These are phyloP conservation scores for Platismatia glauca DNA, from an alignment of 495 filamentous ascomycete species.

Conservation along the genomic window DNA sequence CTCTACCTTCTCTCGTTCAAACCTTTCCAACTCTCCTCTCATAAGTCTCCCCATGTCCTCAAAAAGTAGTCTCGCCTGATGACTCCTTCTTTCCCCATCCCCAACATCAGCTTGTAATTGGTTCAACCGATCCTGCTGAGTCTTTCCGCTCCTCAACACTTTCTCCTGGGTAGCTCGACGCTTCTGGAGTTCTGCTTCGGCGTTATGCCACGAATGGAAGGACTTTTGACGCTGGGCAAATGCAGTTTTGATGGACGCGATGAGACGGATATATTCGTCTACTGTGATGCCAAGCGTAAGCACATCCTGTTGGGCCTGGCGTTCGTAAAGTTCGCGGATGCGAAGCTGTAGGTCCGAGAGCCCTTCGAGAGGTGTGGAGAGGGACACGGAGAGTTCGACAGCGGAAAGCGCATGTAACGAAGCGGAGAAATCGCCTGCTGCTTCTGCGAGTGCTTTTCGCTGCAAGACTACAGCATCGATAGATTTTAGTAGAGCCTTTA, in stretches of 20 bases:
- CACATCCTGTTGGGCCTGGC: conserved; percentile 94
- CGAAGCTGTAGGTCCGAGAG: conserved; percentile 88
- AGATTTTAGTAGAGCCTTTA: conserved; percentile 86
- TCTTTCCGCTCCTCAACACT: conserved; percentile 81
- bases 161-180: conserved; percentile 82
- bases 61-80: conserved; percentile 80
- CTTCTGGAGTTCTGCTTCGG: conserved; percentile 82
- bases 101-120: conserved; percentile 85
- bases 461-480: conserved; percentile 88
- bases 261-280: conserved; percentile 95
- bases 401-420: conserved; percentile 83
- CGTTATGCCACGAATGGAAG: conserved; percentile 83
- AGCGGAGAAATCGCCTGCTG: conserved; percentile 82
- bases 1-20: conserved; percentile 96
- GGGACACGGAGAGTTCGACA: conserved; percentile 79
- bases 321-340: conserved; percentile 89
- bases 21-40: conserved; percentile 81
- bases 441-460: conserved; percentile 84
- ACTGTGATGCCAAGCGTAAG: conserved; percentile 94
- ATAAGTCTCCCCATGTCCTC: conserved; percentile 96
- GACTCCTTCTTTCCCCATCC: conserved; percentile 88
- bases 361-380: conserved; percentile 80
- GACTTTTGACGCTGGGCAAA: conserved; percentile 91
- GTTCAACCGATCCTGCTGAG: conserved; percentile 87
- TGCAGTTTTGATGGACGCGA: conserved; percentile 83